Percentiles rank a stretch among this genome's conserved stretches.
Conservation (phyloP, 306 rosid species). For the Lathyrus aphaca region DNA sequence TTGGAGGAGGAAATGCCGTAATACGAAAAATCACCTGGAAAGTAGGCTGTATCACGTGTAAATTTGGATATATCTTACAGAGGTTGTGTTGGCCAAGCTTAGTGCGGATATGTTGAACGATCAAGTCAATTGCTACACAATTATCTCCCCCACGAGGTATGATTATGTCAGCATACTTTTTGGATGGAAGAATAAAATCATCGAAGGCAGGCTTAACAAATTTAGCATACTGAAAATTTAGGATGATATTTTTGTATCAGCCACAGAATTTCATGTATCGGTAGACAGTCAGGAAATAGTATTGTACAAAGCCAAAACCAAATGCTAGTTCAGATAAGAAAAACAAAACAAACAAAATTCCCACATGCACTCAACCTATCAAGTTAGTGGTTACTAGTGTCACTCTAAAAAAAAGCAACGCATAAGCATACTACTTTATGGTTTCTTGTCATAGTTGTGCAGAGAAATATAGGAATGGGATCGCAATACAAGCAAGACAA, state of each 20-base stretch:
- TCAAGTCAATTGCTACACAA: slow-evolving; percentile 89
- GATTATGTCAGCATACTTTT: slow-evolving; percentile 92
- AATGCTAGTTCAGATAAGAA: slow-evolving; percentile 3
- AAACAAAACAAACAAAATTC: no score
- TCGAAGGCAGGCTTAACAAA: slow-evolving; percentile 97
- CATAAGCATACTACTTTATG: slow-evolving; percentile 8
- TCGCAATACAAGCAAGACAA: background rate
- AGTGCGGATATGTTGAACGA: slow-evolving; percentile 90
- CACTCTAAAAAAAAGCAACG: background rate
- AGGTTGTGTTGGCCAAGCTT: slow-evolving; percentile 95
- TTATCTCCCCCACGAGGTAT: slow-evolving; percentile 93
- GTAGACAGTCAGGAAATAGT: slow-evolving; percentile 20
- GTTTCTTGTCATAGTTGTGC: background rate
- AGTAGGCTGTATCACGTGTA: slow-evolving; percentile 78
- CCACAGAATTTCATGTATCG: slow-evolving; percentile 29
- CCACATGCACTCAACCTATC: background rate
- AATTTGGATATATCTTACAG: slow-evolving; percentile 85
- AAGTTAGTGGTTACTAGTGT: background rate
- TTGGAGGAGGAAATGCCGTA: slow-evolving; percentile 22
- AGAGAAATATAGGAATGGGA: background rate
- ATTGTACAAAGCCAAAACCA: slow-evolving; percentile 19
- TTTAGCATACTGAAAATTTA: slow-evolving; percentile 75
- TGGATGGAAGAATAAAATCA: slow-evolving; percentile 90
- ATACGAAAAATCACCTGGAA: slow-evolving; percentile 74
- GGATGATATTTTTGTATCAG: slow-evolving; percentile 37